These are phyloP conservation scores for Antrodiella citrinella DNA, from an alignment of 768 basidiomycete genomes.

Conservation along the genomic window DNA sequence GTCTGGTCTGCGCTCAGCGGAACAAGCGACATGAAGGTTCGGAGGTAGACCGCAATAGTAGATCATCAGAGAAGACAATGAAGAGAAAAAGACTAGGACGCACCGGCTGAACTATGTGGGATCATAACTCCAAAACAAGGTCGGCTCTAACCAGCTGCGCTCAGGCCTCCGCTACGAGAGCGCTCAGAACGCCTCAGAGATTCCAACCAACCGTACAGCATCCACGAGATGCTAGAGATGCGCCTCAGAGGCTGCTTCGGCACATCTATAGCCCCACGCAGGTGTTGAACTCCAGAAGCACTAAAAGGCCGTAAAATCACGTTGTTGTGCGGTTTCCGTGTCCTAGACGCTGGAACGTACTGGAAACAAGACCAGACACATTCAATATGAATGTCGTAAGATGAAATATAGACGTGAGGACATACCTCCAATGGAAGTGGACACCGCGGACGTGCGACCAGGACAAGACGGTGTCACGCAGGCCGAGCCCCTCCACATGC, in stretches of 20 bases:
- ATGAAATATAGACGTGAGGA: no score
- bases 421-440: no score
- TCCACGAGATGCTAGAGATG: neutral
- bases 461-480: no score
- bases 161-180: neutral
- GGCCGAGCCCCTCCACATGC: no score
- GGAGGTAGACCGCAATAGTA: neutral
- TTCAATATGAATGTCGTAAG: no score
- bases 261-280: neutral
- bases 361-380: no score
- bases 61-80: neutral
- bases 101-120: neutral
- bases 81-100: neutral
- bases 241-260: neutral
- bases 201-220: neutral
- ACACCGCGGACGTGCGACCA: no score
- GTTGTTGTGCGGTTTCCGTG: slow-evolving; percentile 46
- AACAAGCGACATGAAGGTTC: slow-evolving; percentile 4
- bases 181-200: neutral
- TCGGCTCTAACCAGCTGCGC: neutral
- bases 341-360: slow-evolving; percentile 52
- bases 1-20: slow-evolving; percentile 7
- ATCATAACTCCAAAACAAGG: neutral
- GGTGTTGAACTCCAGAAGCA: neutral
- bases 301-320: slow-evolving; percentile 21